phyloP scores from a whole-genome alignment of 148 eudicot genomes.

The Chenopodium quinoa region DNA sequence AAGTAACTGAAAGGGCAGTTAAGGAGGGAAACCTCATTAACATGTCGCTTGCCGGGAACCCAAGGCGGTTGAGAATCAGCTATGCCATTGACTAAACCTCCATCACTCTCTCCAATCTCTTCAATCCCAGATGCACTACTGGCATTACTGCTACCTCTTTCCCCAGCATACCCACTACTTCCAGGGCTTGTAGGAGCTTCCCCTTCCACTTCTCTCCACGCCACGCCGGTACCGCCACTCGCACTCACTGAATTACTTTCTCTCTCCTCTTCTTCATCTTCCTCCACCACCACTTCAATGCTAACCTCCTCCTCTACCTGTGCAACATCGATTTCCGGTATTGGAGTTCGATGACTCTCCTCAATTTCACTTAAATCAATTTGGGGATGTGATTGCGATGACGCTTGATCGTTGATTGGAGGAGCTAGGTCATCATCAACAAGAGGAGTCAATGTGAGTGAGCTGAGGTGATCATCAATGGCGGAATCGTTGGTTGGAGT shows the following conservation, averaged over 20 bases:
- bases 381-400: too few species aligned
- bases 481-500: conserved; percentile 40
- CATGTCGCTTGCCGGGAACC: conserved; percentile 75
- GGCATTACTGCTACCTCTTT: conserved; percentile 57
- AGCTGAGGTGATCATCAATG: conserved; percentile 48
- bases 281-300: conserved; percentile 4
- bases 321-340: background rate
- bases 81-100: conserved; percentile 31
- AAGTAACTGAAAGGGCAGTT: background rate
- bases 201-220: conserved; percentile 49
- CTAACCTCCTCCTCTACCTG: background rate
- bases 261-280: conserved; percentile 14
- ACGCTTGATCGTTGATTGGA: too few species aligned
- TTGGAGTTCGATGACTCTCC: conserved; percentile 8
- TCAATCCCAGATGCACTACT: conserved; percentile 47
- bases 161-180: conserved; percentile 90
- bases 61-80: conserved; percentile 36
- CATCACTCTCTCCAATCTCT: conserved; percentile 39
- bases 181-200: conserved; percentile 54
- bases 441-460: conserved; percentile 36
- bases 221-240: conserved; percentile 1
- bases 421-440: background rate
- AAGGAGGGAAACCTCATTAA: conserved; percentile 55
- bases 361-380: background rate
- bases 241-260: conserved; percentile 25